Conservation (phyloP, 371 early-diverging fungal genomes). For the Entomophthora muscae region DNA sequence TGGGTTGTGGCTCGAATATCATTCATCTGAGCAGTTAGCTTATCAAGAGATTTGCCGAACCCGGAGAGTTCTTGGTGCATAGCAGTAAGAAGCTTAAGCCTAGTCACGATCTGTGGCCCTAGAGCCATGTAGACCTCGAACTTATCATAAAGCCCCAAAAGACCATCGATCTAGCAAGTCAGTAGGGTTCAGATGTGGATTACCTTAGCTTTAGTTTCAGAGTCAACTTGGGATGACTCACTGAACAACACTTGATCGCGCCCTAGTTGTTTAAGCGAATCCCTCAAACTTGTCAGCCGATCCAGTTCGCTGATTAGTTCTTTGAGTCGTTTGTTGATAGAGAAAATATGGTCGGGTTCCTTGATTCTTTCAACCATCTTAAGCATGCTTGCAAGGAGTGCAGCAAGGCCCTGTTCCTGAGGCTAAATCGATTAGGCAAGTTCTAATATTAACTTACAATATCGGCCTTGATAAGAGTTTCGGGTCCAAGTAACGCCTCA, state of each 20-base stretch:
- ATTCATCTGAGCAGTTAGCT: background rate
- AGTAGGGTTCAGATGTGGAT: background rate
- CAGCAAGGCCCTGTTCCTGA: background rate
- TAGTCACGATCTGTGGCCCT: background rate
- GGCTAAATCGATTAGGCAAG: background rate
- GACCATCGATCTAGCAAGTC: background rate
- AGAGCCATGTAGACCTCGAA: background rate
- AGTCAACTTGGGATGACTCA: background rate
- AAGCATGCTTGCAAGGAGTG: background rate
- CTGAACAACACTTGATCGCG: background rate
- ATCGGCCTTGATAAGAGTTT: conserved; percentile 5
- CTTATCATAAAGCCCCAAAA: background rate
- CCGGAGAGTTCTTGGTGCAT: conserved; percentile 3
- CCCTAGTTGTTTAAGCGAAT: background rate
- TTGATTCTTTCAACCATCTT: background rate
- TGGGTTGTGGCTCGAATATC: background rate
- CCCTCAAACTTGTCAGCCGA: background rate
- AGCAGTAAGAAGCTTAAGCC: background rate
- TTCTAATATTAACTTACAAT: background rate
- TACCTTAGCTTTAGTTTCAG: conserved; percentile 7
- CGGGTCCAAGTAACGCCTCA: conserved; percentile 4
- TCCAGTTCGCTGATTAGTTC: conserved; percentile 3
- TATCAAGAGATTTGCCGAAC: background rate
- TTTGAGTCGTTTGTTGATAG: background rate
- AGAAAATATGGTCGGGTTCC: background rate